These are phyloP conservation scores for Rhizophlyctis rosea DNA, from an alignment of 192 early-diverging fungal species.

Conservation along the genomic window DNA sequence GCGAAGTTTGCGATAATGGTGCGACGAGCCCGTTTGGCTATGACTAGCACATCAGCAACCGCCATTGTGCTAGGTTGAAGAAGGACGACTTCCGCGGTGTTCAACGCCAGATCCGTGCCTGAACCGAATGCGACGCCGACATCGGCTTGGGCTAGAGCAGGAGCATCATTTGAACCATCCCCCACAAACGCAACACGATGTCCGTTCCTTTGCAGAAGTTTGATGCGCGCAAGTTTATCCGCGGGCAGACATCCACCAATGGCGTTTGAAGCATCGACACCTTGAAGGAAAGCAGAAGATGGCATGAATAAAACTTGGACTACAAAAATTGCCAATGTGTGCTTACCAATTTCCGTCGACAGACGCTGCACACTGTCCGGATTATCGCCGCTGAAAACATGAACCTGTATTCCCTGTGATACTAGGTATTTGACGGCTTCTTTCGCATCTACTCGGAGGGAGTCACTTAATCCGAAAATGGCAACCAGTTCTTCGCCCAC, in stretches of 20 bases:
- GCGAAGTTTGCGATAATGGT: slow-evolving; percentile 4
- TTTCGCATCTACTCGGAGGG: neutral
- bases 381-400: neutral
- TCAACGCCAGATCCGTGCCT: slow-evolving; percentile 94
- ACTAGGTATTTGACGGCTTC: neutral
- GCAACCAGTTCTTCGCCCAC: neutral
- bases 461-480: neutral
- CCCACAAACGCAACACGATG: slow-evolving; percentile 86
- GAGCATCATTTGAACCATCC: slow-evolving; percentile 95
- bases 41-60: slow-evolving; percentile 1
- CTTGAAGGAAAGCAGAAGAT: too few species aligned
- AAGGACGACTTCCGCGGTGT: slow-evolving; percentile 88
- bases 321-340: too few species aligned
- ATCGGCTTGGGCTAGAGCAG: slow-evolving; percentile 79
- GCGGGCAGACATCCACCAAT: neutral
- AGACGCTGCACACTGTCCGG: too few species aligned
- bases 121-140: slow-evolving; percentile 86
- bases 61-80: slow-evolving; percentile 54
- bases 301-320: too few species aligned
- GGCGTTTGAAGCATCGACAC: neutral
- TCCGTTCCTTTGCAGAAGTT: neutral
- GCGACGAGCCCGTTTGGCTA: slow-evolving; percentile 3
- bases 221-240: neutral
- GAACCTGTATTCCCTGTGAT: neutral
- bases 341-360: too few species aligned